Evolutionary conservation across 768 basidiomycete genomes (phyloP), one percentile per base, ranked within the genome.

Genomic region (Pulveroboletus sp.): DNA sequence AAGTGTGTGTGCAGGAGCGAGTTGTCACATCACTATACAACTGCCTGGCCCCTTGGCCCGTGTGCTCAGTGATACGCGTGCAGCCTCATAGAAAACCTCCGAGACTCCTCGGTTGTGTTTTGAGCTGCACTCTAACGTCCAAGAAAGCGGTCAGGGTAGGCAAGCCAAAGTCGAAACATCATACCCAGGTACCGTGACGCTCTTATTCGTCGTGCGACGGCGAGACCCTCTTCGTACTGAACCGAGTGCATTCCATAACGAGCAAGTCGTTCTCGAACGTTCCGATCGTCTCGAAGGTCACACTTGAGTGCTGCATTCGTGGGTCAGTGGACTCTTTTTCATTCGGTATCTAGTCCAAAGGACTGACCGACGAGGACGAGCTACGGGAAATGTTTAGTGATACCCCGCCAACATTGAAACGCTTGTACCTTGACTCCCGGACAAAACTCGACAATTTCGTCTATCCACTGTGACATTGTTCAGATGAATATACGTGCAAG

Each of bases 41-140:
- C 75, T 68, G 26, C 69, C 77, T 31, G 83, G 66, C 8, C 84
- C 82, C 65, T 82, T 87, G n/a, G 84, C 70, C 39, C 85, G 78
- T 21, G 86, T 85, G 54, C 78, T 82, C 49, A 93, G 69, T 26
- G 90, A 89, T 10, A 92, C 89, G 3, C 90, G 82, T 0, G 90
- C 91, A 6, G 89, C 89, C 65, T 97, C 95, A 57, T 89, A 80
- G 62, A 98, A 93, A 8, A 94, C 93, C 65, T 98, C 94, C 27
- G 81, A 76, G 10, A 98, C 93, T 5, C 95, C 95, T 42, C 95
- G 82, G 58, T 96, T 94, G 62, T 95, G 93, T 69, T 97, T 97
- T 8, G 95, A 93, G 56, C 93, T 95, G 65, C 95, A 97, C 75
- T 98, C 94, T 96, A 26, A 47, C 30, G 38, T 35, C 27, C 30